A percentile compares a stretch with the other conserved stretches of the same genome.
Conservation (phyloP, 306 rosid species). For the Medicago lupulina region DNA sequence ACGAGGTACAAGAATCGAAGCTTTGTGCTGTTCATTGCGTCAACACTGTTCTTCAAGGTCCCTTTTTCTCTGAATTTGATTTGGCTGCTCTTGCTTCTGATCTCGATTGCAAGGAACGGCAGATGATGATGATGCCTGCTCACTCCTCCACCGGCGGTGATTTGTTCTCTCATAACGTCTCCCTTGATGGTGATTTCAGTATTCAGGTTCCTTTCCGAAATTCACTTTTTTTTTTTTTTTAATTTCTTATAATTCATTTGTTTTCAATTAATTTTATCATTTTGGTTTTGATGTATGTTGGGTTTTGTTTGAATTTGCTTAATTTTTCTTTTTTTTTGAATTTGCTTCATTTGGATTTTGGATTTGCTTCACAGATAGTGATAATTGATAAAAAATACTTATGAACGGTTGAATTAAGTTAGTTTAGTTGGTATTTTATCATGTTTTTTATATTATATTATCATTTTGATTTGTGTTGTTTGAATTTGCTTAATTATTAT, state of each 20-base stretch:
- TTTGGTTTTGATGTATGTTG: not conserved
- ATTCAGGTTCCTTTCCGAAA: slow-evolving; percentile 65
- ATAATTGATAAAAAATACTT: too few species aligned
- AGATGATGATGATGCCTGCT: slow-evolving; percentile 75
- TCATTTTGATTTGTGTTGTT: too few species aligned
- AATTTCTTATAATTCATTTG: not conserved
- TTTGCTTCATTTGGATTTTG: not conserved
- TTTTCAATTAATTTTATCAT: not conserved
- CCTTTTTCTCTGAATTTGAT: slow-evolving; percentile 95
- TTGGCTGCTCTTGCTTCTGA: slow-evolving; percentile 96
- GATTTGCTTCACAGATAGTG: too few species aligned
- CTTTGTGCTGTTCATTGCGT: slow-evolving; percentile 98
- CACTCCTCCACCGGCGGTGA: slow-evolving; percentile 71
- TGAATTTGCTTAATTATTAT: too few species aligned
- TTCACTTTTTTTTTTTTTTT: not conserved
- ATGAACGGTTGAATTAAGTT: too few species aligned
- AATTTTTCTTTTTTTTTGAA: not conserved
- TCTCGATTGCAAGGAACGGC: slow-evolving; percentile 88
- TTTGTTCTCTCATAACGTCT: slow-evolving; percentile 90
- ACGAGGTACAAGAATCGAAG: slow-evolving; percentile 98
- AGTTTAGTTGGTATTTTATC: too few species aligned
- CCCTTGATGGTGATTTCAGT: slow-evolving; percentile 96
- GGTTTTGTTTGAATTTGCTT: not conserved
- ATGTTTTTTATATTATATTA: too few species aligned
- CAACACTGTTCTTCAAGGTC: slow-evolving; percentile 90